Evolutionary conservation across 768 basidiomycete species (phyloP).

Genomic region (Exsudoporus frostii): DNA sequence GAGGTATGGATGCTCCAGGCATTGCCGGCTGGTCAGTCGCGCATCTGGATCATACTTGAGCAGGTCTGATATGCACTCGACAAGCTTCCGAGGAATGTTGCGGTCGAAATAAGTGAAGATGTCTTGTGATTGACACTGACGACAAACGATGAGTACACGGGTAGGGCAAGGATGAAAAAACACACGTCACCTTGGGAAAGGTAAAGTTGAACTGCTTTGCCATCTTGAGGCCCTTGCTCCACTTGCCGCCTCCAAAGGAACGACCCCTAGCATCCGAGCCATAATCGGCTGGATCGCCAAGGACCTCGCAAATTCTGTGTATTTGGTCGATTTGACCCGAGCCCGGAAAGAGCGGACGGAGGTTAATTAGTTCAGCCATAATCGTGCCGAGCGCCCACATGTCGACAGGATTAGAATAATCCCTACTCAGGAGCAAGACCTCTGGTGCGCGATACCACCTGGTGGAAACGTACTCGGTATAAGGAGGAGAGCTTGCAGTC

Average conservation of each 20-base stretch:
- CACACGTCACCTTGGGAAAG: conserved; percentile 73
- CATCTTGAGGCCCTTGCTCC: conserved; percentile 83
- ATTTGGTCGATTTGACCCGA: conserved; percentile 92
- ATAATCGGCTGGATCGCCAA: conserved; percentile 90
- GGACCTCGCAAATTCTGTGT: conserved; percentile 82
- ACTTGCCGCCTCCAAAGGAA: conserved; percentile 80
- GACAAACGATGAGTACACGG: conserved; percentile 6
- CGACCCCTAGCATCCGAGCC: conserved; percentile 69
- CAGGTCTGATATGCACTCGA: conserved; percentile 90
- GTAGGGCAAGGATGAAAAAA: not conserved
- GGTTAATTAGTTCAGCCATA: conserved; percentile 93
- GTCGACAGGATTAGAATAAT: conserved; percentile 96
- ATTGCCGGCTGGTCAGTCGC: conserved; percentile 83
- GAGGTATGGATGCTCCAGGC: conserved; percentile 87
- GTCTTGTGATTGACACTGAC: conserved; percentile 62
- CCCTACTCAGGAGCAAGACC: conserved; percentile 83
- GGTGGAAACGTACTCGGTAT: conserved; percentile 99
- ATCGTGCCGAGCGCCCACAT: conserved; percentile 99
- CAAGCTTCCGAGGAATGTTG: conserved; percentile 70
- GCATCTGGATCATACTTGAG: conserved; percentile 88
- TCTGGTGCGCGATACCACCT: conserved; percentile 99
- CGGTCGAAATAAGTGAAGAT: conserved; percentile 74
- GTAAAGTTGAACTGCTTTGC: conserved; percentile 81
- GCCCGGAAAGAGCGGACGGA: conserved; percentile 94
- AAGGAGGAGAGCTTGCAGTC: conserved; percentile 83